These are phyloP conservation scores for Suillus variegatus DNA, from an alignment of 768 basidiomycete genomes.

Conservation along the genomic window DNA sequence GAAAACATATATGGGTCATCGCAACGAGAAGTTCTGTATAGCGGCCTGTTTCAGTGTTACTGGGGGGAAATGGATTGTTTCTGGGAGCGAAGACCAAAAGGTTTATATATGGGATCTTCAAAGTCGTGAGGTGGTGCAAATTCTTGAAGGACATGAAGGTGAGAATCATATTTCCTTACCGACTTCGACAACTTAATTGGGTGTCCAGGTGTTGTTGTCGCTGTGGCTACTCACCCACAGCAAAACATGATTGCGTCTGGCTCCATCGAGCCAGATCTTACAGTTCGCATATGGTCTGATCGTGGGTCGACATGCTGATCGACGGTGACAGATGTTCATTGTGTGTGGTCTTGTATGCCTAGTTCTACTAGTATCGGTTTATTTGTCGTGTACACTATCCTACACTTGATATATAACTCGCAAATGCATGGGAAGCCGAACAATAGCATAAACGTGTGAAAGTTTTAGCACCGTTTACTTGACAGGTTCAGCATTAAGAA, in stretches of 20 bases:
- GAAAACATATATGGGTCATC: conserved; percentile 87
- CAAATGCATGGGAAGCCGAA: conserved; percentile 14
- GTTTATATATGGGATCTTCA: conserved; percentile 92
- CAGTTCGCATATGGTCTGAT: conserved; percentile 84
- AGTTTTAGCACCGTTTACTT: conserved; percentile 33
- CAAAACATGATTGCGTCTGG: conserved; percentile 89
- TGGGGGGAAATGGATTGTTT: conserved; percentile 86
- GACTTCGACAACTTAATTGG: neutral
- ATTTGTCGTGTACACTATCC: conserved; percentile 11
- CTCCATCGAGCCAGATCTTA: conserved; percentile 80
- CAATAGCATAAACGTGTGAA: neutral
- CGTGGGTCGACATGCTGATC: conserved; percentile 21
- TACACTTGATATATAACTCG: conserved; percentile 5
- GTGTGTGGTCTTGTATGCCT: neutral
- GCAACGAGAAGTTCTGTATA: conserved; percentile 82
- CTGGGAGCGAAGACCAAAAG: conserved; percentile 90
- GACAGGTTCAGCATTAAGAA: conserved; percentile 62
- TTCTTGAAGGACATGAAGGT: conserved; percentile 77
- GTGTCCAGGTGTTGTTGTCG: conserved; percentile 12
- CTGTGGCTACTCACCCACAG: conserved; percentile 64
- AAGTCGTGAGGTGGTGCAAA: conserved; percentile 81
- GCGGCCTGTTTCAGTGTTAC: conserved; percentile 84
- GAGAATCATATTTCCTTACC: conserved; percentile 14
- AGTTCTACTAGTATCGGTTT: conserved; percentile 13
- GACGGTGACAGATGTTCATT: conserved; percentile 6